Base-by-base conservation (phyloP, 2,329 filamentous ascomycete genomes). In the Trichoderma cornu-damae region DNA sequence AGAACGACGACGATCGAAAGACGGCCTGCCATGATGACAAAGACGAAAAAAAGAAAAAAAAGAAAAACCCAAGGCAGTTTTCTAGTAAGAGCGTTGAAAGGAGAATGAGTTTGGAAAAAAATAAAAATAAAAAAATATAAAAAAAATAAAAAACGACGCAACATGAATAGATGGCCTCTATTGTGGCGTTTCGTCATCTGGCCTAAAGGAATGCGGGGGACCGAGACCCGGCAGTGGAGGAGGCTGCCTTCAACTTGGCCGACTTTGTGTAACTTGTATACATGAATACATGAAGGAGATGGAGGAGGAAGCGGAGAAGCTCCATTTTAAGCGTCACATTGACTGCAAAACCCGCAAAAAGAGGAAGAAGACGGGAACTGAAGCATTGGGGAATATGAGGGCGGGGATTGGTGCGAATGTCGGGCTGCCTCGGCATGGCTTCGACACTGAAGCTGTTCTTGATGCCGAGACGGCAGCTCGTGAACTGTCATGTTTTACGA, bases 1-100 rank as follows among this genome's bases (percentile, higher is more conserved):
- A 63, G 46, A 11, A 43, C 38, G n/a, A 43, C 37, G 12, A 11
- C 42, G 9, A 59, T 44, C 3, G 58, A 50, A 6, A 40, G 40
- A 8, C 44, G 53, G 11, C 50, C 22, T 3, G 55, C 48, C 60
- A 62, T 62, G 24, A 8, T 56, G n/a, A 43, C 26, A 32, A 22
- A 6, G 28, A 34, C 7, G 11, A 37, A n/a, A n/a, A n/a, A n/a
- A n/a, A n/a, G n/a, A n/a, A n/a, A n/a, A n/a, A n/a, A n/a, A n/a
- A n/a, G n/a, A n/a, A n/a, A n/a, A n/a, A n/a, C n/a, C n/a, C n/a
- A n/a, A 20, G 12, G 7, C 30, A 47, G 14, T 26, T 2, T 2
- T 12, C 12, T 11, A 32, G 6, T n/a, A 28, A 6, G 32, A 30
- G 11, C 6, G 9, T 30, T 20, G 6, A n/a, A n/a, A n/a, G n/a